These are phyloP conservation scores for Nannochloropsis oceanica DNA, from an alignment of 108 stramenopile species.

Conservation along the genomic window DNA sequence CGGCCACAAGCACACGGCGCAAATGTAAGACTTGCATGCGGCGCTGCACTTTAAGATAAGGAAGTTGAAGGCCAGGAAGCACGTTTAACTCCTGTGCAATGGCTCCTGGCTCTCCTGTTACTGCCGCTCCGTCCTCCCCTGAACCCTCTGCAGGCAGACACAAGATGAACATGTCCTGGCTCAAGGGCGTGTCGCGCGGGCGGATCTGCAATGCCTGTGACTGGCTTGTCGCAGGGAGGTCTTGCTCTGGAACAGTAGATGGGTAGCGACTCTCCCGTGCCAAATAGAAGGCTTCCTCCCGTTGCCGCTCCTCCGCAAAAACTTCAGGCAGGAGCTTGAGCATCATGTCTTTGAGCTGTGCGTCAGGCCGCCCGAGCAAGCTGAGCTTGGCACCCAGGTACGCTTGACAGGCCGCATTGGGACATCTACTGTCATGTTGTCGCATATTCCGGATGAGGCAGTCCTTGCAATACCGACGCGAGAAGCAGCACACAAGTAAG, in stretches of 20 bases:
- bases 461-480: not conserved
- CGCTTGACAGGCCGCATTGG: not conserved
- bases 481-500: not conserved
- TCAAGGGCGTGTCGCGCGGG: not conserved
- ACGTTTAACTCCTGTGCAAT: not conserved
- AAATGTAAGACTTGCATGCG: not conserved
- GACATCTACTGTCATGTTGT: not conserved
- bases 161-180: not conserved
- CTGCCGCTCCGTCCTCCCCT: not conserved
- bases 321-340: not conserved
- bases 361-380: not conserved
- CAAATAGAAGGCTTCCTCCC: not conserved
- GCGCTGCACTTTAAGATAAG: not conserved
- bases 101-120: not conserved
- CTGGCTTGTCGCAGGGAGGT: not conserved
- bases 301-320: not conserved
- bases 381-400: not conserved
- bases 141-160: not conserved
- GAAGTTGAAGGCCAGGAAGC: not conserved
- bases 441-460: not conserved
- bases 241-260: not conserved
- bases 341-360: not conserved
- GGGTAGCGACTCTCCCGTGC: not conserved
- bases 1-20: not conserved
- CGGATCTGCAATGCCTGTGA: not conserved